Base-by-base conservation (phyloP, 1,284 basidiomycete species). In the Boletus sp. region DNA sequence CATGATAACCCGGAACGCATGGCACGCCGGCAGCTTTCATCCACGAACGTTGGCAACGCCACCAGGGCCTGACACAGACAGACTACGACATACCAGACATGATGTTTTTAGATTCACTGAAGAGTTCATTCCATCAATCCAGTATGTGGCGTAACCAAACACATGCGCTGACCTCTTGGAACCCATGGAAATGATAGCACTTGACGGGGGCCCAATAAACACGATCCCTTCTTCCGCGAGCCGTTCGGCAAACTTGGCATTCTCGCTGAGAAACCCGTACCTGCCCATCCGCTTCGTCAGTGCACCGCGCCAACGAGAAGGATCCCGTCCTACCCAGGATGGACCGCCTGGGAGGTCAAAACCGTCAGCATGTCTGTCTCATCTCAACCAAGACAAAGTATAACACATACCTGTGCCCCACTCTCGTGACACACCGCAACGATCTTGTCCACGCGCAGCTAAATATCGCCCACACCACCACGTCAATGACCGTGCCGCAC, bases 121-220 rank as follows among this genome's bases (percentile, higher is more conserved):
- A 6, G 19, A 10, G 7, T 55, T 37, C 30, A n/a, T 52, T 63
- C 52, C 25, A 27, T 61, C 28, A 61, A 31, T 40, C 50, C 21
- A n/a, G 17, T 14, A 6, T 51, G 44, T 1, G 47, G 11, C 19
- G 25, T 8, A 27, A 13, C 59, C 51, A 60, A 62, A 44, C 25
- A 38, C 13, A 19, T 23, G 48, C 23, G 59, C 62, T 13, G 19
- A 71, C 91, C 87, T 93, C 79, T 96, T 96, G 8, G 91, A 93
- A 5, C 94, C 94, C 94, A 96, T 95, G 63, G 89, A 90, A 25
- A 96, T 86, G 67, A 99, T 99, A 58, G 96, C 96, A 71, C 89
- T 88, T 11, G 95, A 89, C 28, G 95, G 93, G 51, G 97, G 97
- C 11, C 97, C 97, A 70, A 99, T 96, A 75, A 99, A 99, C 21